Base-by-base conservation (phyloP, 169 alveolate genomes). In the Eimeria maxima region DNA sequence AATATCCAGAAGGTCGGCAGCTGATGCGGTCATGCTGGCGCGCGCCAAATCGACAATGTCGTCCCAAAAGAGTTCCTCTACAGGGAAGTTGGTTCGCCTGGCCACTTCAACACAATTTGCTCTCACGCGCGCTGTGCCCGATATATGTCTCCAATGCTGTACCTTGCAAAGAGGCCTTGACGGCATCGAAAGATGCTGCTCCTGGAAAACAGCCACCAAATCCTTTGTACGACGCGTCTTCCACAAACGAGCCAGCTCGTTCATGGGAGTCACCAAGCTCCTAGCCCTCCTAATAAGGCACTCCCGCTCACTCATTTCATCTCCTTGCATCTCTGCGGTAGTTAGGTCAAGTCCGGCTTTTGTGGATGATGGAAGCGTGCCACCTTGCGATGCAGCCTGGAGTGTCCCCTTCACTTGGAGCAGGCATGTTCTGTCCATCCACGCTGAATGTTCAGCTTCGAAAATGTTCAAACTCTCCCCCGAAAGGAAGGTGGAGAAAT, bases 61-160 rank as follows among this genome's bases (percentile, higher is more conserved):
- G 16, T 53, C 91, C 91, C 91, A 83, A 57, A 83, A 83, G 3
- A 83, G 91, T 50, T 83, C 91, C 73, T 83, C 91, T 29, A 83
- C 91, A 0, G 73, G 55, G n/a, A 83, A 83, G 45, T 45, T 83
- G 74, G 91, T 80, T 11, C 69, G 89, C 29, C 89, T 80, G 24
- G 89, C 89, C 44, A 80, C 89, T 80, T 80, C 89, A 10, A 80
- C 89, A 27, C 89, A 80, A 67, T 80, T 80, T 47, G 50, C 89
- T 45, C 45, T 80, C 45, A 45, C 45, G 16, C 89, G 65, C 18
- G 89, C 89, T 22, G 69, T 80, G 38, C 89, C 69, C 47, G 89
- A 80, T 5, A 80, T 50, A 29, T 80, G 89, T 67, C 69, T 45
- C 89, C 89, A 80, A 4, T 47, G 89, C 44, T 47, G 89, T 6